Percentiles rank a stretch among this genome's conserved stretches.
Conservation (phyloP, 345 rosid genomes). For the Isatis tinctoria region DNA sequence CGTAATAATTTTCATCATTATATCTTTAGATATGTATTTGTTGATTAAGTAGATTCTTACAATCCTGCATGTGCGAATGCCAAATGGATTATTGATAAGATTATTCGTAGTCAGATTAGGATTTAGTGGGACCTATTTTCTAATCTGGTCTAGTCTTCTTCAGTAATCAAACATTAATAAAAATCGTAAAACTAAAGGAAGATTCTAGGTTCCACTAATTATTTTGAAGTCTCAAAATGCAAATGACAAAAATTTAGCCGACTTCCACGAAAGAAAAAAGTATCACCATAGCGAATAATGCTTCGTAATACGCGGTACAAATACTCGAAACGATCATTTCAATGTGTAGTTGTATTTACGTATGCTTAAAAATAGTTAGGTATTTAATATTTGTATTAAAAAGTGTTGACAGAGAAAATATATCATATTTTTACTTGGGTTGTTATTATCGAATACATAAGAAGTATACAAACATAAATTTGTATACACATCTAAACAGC, state of each 20-base stretch:
- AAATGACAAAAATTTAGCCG: not conserved
- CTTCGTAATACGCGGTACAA: not conserved
- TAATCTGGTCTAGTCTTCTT: not conserved
- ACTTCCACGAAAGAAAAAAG: not conserved
- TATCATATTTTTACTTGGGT: no score
- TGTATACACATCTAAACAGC: not conserved
- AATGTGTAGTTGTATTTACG: not conserved
- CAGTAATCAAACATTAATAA: not conserved
- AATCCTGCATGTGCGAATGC: constrained; percentile 3
- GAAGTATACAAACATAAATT: not conserved
- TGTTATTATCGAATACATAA: not conserved
- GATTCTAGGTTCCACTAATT: not conserved
- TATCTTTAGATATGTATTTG: not conserved
- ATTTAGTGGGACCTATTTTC: not conserved
- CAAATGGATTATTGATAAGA: not conserved
- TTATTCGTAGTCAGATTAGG: not conserved
- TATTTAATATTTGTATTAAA: not conserved
- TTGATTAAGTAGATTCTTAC: not conserved
- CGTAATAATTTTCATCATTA: not conserved
- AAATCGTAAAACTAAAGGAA: not conserved
- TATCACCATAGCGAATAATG: constrained; percentile 1
- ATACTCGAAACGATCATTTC: not conserved
- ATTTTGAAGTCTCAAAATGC: not conserved
- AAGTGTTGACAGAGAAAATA: not conserved
- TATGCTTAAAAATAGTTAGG: not conserved